Evolutionary conservation across 2,329 filamentous ascomycete genomes (phyloP), one percentile per base, ranked within the genome.

Genomic region (Scortechinia acanthostroma): DNA sequence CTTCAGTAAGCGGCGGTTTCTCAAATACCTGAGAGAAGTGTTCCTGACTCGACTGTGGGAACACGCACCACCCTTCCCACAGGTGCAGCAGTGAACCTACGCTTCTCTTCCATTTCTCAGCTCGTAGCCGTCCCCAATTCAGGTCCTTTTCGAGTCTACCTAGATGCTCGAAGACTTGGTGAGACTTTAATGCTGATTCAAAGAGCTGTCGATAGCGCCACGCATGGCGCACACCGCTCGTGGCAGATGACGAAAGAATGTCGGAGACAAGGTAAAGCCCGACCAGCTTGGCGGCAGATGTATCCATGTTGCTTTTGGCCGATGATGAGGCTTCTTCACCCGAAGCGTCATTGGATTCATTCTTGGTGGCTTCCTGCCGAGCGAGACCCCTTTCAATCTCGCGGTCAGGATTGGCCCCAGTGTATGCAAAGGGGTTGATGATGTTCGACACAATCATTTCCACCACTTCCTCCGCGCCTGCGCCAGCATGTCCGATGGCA

Each of bases 171-270:
- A 88, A 87, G 0, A 80, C 73, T 42, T 74, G 68, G 19, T 75
- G 70, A 5, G 70, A 61, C n/a, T 73, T 71, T 15, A 88, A 64
- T 2, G 76, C 73, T 2, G 68, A 63, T 54, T 85, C 83, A 51
- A 88, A 83, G 13, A 83, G 68, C 43, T 76, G 71, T 21, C 83
- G 70, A 54, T 86, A 88, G 45, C 82, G 76, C 79, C 83, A 88
- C 2, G 80, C 79, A 55, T 83, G 79, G 3, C 78, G 69, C 6
- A 84, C 77, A 13, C 80, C 80, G 42, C 75, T 74, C 2, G 74
- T 81, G 3, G 77, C 73, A 3, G 76, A 80, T 4, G 79, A 77
- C 1, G 78, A 79, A 15, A 86, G 71, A 43, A 88, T 80, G 58
- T 88, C 83, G 22, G 75, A 81, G 43, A 88, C 75, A 44, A 85